A percentile compares a stretch with the other conserved stretches of the same genome.
These are phyloP conservation scores for Colletotrichum cuscutae DNA, from an alignment of 2,329 filamentous ascomycete species.

Conservation along the genomic window DNA sequence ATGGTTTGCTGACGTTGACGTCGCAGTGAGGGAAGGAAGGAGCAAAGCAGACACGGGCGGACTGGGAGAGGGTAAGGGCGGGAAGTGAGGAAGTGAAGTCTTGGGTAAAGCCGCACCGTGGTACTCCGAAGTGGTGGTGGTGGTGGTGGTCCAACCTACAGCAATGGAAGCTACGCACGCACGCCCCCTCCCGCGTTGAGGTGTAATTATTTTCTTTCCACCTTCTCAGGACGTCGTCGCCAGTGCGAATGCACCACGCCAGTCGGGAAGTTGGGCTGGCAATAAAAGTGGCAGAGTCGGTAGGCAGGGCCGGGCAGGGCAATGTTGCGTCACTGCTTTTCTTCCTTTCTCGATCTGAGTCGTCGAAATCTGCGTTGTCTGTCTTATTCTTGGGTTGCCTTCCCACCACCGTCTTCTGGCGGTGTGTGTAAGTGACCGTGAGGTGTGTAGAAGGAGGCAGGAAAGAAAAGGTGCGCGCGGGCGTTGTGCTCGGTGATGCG, in stretches of 20 bases:
- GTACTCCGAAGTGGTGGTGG: too few relatives aligned
- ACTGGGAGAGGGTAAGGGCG: neutral
- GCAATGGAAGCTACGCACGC: neutral
- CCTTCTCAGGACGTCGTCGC: conserved; percentile 7
- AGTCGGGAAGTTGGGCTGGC: neutral
- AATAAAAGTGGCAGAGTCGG: neutral
- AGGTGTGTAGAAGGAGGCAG: neutral
- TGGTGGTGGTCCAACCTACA: neutral
- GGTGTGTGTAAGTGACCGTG: neutral
- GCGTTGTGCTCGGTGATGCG: neutral
- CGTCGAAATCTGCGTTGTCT: neutral
- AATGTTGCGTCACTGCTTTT: neutral
- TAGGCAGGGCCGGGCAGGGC: conserved; percentile 13
- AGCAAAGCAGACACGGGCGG: neutral
- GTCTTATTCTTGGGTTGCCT: neutral
- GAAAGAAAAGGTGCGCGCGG: neutral
- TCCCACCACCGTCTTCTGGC: neutral
- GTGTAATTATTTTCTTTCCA: neutral
- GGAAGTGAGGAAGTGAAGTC: neutral
- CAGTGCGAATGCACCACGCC: neutral
- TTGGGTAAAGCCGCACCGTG: neutral
- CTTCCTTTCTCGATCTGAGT: neutral
- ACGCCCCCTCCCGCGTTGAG: conserved; percentile 3
- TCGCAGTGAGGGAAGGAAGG: conserved; percentile 24
- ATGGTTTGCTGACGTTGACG: conserved; percentile 27